Evolutionary conservation across 2,329 filamentous ascomycete species (phyloP).

Genomic region (Metarhizium sp.): DNA sequence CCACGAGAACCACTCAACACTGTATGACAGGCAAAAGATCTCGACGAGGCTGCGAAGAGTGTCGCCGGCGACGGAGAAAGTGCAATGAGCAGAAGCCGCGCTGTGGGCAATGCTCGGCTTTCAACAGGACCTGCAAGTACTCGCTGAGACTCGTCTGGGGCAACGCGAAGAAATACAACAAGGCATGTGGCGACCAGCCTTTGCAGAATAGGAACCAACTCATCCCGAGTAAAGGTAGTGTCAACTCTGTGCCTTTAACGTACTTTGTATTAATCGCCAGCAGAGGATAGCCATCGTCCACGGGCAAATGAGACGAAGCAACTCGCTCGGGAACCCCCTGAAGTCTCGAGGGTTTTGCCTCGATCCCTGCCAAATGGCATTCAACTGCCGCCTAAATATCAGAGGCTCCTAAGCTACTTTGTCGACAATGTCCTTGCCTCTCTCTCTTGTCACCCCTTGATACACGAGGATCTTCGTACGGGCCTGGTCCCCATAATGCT

Average conservation of each 20-base stretch:
- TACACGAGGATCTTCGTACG: constrained; percentile 16
- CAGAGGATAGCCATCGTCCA: too few relatives aligned
- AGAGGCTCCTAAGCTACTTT: constrained; percentile 15
- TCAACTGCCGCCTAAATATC: constrained; percentile 12
- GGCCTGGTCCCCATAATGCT: constrained; percentile 16
- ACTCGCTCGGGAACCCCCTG: neutral
- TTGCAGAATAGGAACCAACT: neutral
- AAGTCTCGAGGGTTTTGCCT: constrained; percentile 7
- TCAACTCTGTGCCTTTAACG: too few relatives aligned
- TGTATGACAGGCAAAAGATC: constrained; percentile 16
- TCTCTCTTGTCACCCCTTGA: constrained; percentile 16
- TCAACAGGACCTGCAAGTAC: constrained; percentile 13
- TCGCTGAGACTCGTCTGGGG: constrained; percentile 17
- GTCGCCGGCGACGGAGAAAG: constrained; percentile 17
- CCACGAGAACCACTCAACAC: neutral
- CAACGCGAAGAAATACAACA: neutral
- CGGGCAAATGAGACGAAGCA: neutral
- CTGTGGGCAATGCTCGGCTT: constrained; percentile 13
- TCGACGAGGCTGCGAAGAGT: constrained; percentile 19
- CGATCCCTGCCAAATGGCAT: constrained; percentile 15
- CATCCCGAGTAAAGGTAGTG: too few relatives aligned
- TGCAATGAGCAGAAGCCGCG: constrained; percentile 18
- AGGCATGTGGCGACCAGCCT: too few relatives aligned
- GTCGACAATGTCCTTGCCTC: constrained; percentile 16
- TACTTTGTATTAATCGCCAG: too few relatives aligned